A percentile compares a stretch with the other conserved stretches of the same genome.
Evolutionary conservation across 768 basidiomycete genomes (phyloP).

Genomic region (Termitomyces sp.): DNA sequence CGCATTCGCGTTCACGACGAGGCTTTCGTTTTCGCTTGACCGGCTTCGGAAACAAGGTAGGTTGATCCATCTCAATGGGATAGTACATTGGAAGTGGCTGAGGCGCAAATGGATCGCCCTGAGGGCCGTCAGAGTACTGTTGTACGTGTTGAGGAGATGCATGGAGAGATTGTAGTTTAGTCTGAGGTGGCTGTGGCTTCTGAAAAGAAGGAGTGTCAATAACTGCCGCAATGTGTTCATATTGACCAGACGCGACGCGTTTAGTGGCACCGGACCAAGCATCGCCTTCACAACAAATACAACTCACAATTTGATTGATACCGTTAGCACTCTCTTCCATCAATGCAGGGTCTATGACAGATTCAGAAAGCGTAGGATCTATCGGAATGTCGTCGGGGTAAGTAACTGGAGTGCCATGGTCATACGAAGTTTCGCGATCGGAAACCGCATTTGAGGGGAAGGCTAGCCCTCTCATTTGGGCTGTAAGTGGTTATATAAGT

Average conservation of each 20-base stretch:
- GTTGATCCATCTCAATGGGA: constrained; percentile 41
- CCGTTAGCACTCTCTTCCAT: constrained; percentile 23
- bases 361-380: constrained; percentile 67
- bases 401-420: constrained; percentile 56
- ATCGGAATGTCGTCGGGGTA: constrained; percentile 69
- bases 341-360: constrained; percentile 52
- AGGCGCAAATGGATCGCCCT: constrained; percentile 81
- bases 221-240: constrained; percentile 19
- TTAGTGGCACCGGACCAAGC: constrained; percentile 22
- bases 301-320: constrained; percentile 34
- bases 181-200: constrained; percentile 20
- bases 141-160: constrained; percentile 30
- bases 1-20: constrained; percentile 63
- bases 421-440: constrained; percentile 55
- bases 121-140: constrained; percentile 71
- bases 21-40: constrained; percentile 41
- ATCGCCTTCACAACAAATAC: constrained; percentile 16
- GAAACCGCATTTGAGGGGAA: constrained; percentile 46
- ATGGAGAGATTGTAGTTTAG: constrained; percentile 20
- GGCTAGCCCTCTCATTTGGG: constrained; percentile 56
- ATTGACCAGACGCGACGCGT: constrained; percentile 72
- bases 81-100: constrained; percentile 51
- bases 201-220: constrained; percentile 23
- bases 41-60: constrained; percentile 40
- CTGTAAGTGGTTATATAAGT: neutral